These are phyloP conservation scores for Angomonas deanei DNA, from an alignment of 208 protist genomes.

Conservation along the genomic window DNA sequence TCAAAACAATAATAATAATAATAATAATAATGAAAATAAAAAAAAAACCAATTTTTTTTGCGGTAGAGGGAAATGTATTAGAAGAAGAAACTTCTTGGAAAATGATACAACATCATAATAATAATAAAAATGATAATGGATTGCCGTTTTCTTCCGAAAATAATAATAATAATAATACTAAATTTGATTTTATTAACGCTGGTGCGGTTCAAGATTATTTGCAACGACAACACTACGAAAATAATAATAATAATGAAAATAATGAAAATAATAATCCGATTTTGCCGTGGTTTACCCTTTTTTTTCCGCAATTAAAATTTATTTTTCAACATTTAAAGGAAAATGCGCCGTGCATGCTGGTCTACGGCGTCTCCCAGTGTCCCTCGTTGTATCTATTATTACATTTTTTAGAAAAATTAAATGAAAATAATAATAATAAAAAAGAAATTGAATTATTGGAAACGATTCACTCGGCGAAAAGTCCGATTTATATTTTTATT, in stretches of 20 bases:
- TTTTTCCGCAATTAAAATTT: not conserved
- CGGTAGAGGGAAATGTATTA: no score
- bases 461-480: constrained; percentile 71
- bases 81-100: no score
- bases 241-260: not conserved
- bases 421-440: constrained; percentile 2
- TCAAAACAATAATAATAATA: no score
- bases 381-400: constrained; percentile 68
- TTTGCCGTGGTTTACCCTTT: no score
- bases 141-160: not conserved
- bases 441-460: constrained; percentile 27
- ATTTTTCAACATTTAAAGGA: constrained; percentile 34
- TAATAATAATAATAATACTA: not conserved
- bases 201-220: not conserved
- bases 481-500: constrained; percentile 63
- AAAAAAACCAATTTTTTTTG: no score
- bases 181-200: constrained; percentile 8
- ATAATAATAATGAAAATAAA: no score
- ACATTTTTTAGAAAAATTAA: constrained; percentile 33
- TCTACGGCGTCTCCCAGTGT: constrained; percentile 68
- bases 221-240: not conserved
- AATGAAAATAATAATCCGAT: not conserved
- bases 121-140: not conserved
- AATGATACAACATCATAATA: no score
- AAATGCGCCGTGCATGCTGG: constrained; percentile 51